A percentile compares a stretch with the other conserved stretches of the same genome.
phyloP scores from a whole-genome alignment of 2,329 filamentous ascomycete species.

The Talaromyces islandicus region DNA sequence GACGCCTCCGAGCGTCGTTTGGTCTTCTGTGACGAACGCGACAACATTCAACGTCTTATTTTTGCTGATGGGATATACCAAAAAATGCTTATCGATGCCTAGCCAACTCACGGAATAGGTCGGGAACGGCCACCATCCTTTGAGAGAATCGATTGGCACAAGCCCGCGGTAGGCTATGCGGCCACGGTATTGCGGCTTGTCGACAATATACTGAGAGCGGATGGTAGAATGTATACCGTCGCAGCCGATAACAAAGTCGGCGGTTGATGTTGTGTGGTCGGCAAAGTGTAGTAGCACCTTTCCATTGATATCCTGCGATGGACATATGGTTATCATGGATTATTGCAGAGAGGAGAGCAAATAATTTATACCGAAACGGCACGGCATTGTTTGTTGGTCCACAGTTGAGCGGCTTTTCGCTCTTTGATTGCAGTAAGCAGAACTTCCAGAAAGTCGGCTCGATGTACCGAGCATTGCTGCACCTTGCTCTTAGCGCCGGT shows the following conservation, averaged over 20 bases:
- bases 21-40: slow-evolving; percentile 24
- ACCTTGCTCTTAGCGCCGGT: neutral
- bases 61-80: slow-evolving; percentile 20
- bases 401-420: slow-evolving; percentile 4
- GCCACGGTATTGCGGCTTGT: slow-evolving; percentile 17
- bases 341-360: neutral
- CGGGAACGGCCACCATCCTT: slow-evolving; percentile 12
- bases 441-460: slow-evolving; percentile 11
- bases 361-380: neutral
- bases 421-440: slow-evolving; percentile 8
- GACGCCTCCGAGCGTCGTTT: neutral
- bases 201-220: slow-evolving; percentile 8
- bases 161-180: slow-evolving; percentile 24
- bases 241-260: slow-evolving; percentile 19
- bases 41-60: slow-evolving; percentile 30
- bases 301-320: neutral
- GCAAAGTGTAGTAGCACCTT: slow-evolving; percentile 11
- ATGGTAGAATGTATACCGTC: slow-evolving; percentile 20
- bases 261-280: slow-evolving; percentile 11
- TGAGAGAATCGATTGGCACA: slow-evolving; percentile 17
- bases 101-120: slow-evolving; percentile 7
- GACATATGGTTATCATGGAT: neutral
- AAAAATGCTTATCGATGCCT: slow-evolving; percentile 16
- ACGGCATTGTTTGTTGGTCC: neutral
- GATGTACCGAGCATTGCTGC: slow-evolving; percentile 8